Base-by-base conservation (phyloP, 345 rosid species). In the Salix viminalis region DNA sequence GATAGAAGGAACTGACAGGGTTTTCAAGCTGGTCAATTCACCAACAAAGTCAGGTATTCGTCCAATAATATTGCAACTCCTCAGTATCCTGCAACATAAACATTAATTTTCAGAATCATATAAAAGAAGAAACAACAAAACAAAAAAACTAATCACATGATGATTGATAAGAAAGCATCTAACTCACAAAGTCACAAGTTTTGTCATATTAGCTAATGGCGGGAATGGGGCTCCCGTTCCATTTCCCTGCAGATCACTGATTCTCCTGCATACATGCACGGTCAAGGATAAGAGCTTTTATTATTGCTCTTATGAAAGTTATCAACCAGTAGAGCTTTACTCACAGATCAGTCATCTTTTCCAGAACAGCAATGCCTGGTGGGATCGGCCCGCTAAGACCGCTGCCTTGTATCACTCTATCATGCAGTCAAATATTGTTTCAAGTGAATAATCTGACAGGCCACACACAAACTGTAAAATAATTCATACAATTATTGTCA, bases 1-100 rank as follows among this genome's bases (percentile, higher is more conserved):
- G 16, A 44, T 13, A 44, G 16, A 44, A 44, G 50, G 50, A 44
- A 44, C 94, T 87, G 41, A 91, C 96, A 91, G 73, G 58, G 16
- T 12, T 46, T 68, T 82, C 56, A 90, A 72, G 0, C 9, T 0
- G 13, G 46, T 67, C 44, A 79, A 61, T 6, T 6, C n/a, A 26
- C 75, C 87, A 41, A 91, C 79, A 86, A 82, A 88, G 0, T 8
- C 71, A 36, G 93, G 96, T 46, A 89, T 65, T 11, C 2, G 8
- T 62, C 90, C 90, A 36, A 62, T 77, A 71, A 89, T 71, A 82
- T 80, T 89, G 87, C 91, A 88, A 83, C 85, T 87, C 78, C 92
- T 84, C 64, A 91, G 75, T 52, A 88, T 77, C 79, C 93, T 91
- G 85, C 30, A 26, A 75, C 19, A 34, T 60, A 70, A 61, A 37